phyloP scores from a whole-genome alignment of 257 asterid species.

The Ligustrum vulgare region DNA sequence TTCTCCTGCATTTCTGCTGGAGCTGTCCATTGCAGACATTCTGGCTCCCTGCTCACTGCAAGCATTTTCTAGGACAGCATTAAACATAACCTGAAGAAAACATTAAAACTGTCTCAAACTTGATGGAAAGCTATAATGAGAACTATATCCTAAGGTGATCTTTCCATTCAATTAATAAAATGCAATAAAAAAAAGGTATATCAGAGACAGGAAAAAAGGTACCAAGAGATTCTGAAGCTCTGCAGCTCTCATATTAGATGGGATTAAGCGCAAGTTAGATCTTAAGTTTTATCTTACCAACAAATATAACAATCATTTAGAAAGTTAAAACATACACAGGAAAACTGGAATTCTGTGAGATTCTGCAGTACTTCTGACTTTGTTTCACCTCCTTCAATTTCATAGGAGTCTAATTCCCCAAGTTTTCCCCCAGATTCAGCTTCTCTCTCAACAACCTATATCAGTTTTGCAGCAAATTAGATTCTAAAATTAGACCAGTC shows the following conservation, averaged over 20 bases:
- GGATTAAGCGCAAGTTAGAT: background rate
- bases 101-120: background rate
- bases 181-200: background rate
- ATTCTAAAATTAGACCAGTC: background rate
- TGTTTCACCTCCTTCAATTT: conserved; percentile 95
- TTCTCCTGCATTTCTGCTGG: conserved; percentile 98
- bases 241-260: background rate
- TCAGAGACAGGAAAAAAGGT: background rate
- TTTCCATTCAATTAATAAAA: background rate
- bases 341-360: conserved; percentile 87
- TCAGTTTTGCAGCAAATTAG: conserved; percentile 27
- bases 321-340: conserved; percentile 61
- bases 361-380: conserved; percentile 95
- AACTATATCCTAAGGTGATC: background rate
- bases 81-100: conserved; percentile 76
- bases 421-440: conserved; percentile 93
- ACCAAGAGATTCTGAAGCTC: background rate
- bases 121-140: background rate
- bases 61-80: conserved; percentile 91
- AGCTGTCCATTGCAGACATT: conserved; percentile 99
- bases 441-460: conserved; percentile 84
- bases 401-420: conserved; percentile 86
- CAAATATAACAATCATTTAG: background rate
- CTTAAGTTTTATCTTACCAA: conserved; percentile 13
- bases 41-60: conserved; percentile 99